A percentile compares a stretch with the other conserved stretches of the same genome.
Evolutionary conservation across 306 rosid genomes (phyloP).

Genomic region (Cucurbita pepo): DNA sequence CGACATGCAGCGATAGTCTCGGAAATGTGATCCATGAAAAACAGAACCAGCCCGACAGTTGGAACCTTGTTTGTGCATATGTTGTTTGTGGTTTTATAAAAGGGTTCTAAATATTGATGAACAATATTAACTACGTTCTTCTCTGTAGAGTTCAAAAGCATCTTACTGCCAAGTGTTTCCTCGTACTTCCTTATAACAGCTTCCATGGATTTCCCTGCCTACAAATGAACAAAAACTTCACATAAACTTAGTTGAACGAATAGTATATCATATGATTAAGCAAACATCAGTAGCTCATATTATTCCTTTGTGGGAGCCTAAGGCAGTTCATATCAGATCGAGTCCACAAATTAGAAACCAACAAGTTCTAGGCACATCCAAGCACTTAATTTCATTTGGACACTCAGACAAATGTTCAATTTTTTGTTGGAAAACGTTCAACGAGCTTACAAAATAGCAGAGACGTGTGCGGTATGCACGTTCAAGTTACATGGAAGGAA

Average conservation of each 20-base stretch:
- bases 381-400: background rate
- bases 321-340: background rate
- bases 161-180: slow-evolving; percentile 46
- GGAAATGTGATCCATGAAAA: slow-evolving; percentile 96
- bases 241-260: background rate
- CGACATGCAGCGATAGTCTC: slow-evolving; percentile 64
- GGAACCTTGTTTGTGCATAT: slow-evolving; percentile 80
- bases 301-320: background rate
- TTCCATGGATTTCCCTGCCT: slow-evolving; percentile 84
- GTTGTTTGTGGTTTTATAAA: slow-evolving; percentile 81
- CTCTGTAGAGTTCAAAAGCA: slow-evolving; percentile 53
- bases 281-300: background rate
- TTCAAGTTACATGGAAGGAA: background rate
- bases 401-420: background rate
- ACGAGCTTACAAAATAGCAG: background rate
- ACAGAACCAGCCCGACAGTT: slow-evolving; percentile 75
- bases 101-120: slow-evolving; percentile 85
- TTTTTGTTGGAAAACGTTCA: background rate
- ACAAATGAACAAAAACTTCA: slow-evolving; percentile 13
- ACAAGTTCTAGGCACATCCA: background rate
- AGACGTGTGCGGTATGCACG: background rate
- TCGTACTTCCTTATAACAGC: slow-evolving; percentile 64
- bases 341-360: background rate
- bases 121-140: slow-evolving; percentile 48
- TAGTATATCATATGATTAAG: background rate